Conservation (phyloP, 352 stramenopile species). For the Phytophthora podocarpi region DNA sequence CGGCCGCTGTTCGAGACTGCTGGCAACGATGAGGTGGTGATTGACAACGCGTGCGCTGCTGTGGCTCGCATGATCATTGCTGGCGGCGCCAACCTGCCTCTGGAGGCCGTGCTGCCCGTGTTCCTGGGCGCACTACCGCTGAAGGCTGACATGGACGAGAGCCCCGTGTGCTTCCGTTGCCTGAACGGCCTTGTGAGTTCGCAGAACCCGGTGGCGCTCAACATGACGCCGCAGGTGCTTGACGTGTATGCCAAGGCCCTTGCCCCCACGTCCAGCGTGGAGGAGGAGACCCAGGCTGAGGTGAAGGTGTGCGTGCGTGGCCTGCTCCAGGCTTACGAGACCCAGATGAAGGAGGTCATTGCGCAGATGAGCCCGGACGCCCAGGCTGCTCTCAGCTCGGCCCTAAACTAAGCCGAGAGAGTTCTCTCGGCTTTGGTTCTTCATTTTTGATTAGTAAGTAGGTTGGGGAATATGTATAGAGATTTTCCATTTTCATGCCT, state of each 20-base stretch:
- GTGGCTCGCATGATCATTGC: slow-evolving; percentile 95
- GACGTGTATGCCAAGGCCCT: slow-evolving; percentile 86
- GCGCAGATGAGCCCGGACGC: slow-evolving; percentile 73
- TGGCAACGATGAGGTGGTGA: slow-evolving; percentile 86
- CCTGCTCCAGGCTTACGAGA: slow-evolving; percentile 68
- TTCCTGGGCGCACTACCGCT: slow-evolving; percentile 94
- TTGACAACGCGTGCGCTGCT: slow-evolving; percentile 94
- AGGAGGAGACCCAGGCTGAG: slow-evolving; percentile 76
- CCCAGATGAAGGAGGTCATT: slow-evolving; percentile 83
- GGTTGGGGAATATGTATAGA: slow-evolving; percentile 42
- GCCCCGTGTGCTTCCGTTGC: slow-evolving; percentile 94
- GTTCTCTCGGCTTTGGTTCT: slow-evolving; percentile 18
- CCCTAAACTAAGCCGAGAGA: slow-evolving; percentile 45
- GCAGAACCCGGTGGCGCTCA: slow-evolving; percentile 84
- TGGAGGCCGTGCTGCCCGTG: slow-evolving; percentile 94
- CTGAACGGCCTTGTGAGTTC: slow-evolving; percentile 93
- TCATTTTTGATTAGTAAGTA: slow-evolving; percentile 44
- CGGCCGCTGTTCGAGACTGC: slow-evolving; percentile 91
- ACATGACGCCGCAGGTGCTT: slow-evolving; percentile 74
- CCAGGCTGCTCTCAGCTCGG: slow-evolving; percentile 67
- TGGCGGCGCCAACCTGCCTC: slow-evolving; percentile 73
- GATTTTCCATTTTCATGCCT: slow-evolving; percentile 19
- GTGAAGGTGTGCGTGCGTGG: slow-evolving; percentile 72
- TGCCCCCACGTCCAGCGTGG: slow-evolving; percentile 58
- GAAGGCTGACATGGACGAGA: slow-evolving; percentile 97